Conservation (phyloP, 2,329 filamentous ascomycete genomes). For the Bipolaris gigantea region DNA sequence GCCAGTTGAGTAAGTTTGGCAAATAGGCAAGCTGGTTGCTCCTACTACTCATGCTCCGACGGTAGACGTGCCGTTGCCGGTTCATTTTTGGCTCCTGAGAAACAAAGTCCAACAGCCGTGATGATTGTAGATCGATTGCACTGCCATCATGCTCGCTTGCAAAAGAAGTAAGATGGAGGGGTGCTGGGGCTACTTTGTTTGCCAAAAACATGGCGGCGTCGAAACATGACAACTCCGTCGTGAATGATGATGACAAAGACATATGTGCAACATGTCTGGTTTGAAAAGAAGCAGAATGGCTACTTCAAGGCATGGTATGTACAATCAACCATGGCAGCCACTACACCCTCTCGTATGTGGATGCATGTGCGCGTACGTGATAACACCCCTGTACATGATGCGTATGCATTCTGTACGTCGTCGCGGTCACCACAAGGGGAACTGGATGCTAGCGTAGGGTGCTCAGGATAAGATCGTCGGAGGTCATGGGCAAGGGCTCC, state of each 20-base stretch:
- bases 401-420: no score
- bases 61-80: conserved; percentile 42
- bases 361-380: not conserved
- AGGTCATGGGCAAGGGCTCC: not conserved
- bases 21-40: conserved; percentile 27
- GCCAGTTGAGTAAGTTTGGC: conserved; percentile 33
- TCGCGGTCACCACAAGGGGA: not conserved
- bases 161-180: conserved; percentile 30
- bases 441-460: not conserved
- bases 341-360: not conserved
- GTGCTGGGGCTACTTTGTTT: conserved; percentile 39
- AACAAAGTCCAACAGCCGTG: conserved; percentile 20
- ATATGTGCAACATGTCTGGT: conserved; percentile 43
- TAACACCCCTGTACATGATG: not conserved
- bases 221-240: conserved; percentile 37
- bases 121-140: conserved; percentile 7
- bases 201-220: conserved; percentile 49
- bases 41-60: conserved; percentile 22
- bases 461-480: not conserved
- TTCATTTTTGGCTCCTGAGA: conserved; percentile 28
- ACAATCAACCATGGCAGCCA: no score
- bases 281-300: not conserved
- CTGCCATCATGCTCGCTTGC: conserved; percentile 20
- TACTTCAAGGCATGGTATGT: not conserved
- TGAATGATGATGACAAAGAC: conserved; percentile 44